Conservation (phyloP, 306 rosid genomes). For the Echinosophora koreensis region DNA sequence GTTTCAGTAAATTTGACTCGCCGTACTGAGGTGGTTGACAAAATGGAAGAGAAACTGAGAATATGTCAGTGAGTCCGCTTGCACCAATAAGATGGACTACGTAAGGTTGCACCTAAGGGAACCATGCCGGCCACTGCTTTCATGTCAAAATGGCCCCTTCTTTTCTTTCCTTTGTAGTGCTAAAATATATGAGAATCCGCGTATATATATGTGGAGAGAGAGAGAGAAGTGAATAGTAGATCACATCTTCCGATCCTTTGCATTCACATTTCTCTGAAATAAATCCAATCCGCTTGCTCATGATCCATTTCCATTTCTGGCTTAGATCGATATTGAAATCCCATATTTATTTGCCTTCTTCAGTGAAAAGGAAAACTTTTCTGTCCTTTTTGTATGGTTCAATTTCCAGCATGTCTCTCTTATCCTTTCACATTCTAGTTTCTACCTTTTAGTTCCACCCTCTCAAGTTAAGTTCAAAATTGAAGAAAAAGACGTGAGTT, state of each 20-base stretch:
- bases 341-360: conserved; percentile 22
- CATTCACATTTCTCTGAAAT: conserved; percentile 42
- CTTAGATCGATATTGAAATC: background rate
- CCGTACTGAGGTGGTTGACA: background rate
- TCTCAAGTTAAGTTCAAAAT: conserved; percentile 27
- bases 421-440: conserved; percentile 4
- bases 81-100: background rate
- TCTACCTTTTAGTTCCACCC: conserved; percentile 8
- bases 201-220: background rate
- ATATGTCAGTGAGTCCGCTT: conserved; percentile 27
- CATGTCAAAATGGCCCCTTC: conserved; percentile 8
- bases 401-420: background rate
- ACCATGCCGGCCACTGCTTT: conserved; percentile 39
- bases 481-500: conserved; percentile 3
- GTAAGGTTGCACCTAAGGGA: conserved; percentile 33
- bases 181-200: conserved; percentile 51
- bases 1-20: background rate
- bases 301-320: conserved; percentile 32
- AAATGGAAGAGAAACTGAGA: conserved; percentile 25
- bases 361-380: conserved; percentile 41
- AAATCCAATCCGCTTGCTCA: conserved; percentile 40
- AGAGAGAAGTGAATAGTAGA: conserved; percentile 21
- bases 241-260: background rate
- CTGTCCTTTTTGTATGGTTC: background rate
- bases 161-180: conserved; percentile 45